Evolutionary conservation across 768 basidiomycete genomes (phyloP).

Genomic region (Dentipellis fragilis): DNA sequence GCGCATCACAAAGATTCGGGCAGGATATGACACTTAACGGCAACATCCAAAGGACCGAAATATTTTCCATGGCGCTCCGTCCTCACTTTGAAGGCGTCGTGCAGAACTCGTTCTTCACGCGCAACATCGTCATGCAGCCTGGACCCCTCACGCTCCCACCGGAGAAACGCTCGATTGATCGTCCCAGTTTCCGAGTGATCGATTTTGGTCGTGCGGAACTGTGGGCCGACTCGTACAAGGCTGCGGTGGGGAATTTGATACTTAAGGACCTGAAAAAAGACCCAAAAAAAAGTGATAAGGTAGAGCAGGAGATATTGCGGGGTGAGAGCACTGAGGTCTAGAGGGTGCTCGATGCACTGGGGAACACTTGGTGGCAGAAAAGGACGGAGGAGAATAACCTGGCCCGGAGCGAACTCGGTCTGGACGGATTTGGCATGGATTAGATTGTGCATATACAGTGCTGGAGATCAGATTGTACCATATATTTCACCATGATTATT

Average conservation of each 20-base stretch:
- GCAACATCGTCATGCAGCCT: constrained; percentile 34
- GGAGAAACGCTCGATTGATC: constrained; percentile 15
- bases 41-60: constrained; percentile 10
- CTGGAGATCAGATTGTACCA: no score
- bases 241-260: background rate
- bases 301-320: background rate
- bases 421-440: background rate
- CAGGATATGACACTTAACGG: background rate
- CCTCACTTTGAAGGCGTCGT: constrained; percentile 29
- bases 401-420: background rate
- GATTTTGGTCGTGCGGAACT: constrained; percentile 33
- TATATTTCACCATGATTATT: no score
- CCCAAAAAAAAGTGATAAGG: background rate
- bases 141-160: constrained; percentile 28
- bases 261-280: background rate
- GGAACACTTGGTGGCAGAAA: background rate
- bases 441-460: no score
- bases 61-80: constrained; percentile 27
- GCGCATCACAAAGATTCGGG: background rate
- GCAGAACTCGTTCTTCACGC: constrained; percentile 31
- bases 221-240: background rate
- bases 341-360: background rate
- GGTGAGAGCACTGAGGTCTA: background rate
- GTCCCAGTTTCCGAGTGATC: constrained; percentile 36
- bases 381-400: background rate